These are phyloP conservation scores for Nitzschia putrida DNA, from an alignment of 108 stramenopile species.

Conservation along the genomic window DNA sequence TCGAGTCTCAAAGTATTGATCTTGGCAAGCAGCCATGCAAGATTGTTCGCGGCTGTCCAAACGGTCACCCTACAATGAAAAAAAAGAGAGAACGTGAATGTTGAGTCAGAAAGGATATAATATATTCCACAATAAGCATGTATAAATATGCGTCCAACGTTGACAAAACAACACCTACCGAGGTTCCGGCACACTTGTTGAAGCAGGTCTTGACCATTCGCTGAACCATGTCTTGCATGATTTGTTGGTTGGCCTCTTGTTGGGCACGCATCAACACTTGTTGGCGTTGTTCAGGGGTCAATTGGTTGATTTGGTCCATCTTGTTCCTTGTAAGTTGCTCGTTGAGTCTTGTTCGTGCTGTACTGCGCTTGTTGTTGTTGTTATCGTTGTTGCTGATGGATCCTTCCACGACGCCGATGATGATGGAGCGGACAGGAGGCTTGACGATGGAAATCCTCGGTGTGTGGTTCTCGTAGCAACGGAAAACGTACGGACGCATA, in stretches of 20 bases:
- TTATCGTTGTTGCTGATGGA: not conserved
- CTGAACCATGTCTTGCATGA: slow-evolving; percentile 83
- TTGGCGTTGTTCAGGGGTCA: slow-evolving; percentile 79
- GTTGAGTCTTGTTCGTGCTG: no score
- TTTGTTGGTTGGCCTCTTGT: slow-evolving; percentile 83
- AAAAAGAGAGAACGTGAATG: not conserved
- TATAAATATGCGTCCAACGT: not conserved
- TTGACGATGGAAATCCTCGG: no score
- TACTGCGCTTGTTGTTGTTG: not conserved
- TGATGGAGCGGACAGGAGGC: not conserved
- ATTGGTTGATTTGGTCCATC: slow-evolving; percentile 41
- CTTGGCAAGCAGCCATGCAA: slow-evolving; percentile 85
- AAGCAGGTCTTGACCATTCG: slow-evolving; percentile 76
- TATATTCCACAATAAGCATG: not conserved
- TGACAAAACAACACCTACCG: slow-evolving; percentile 47
- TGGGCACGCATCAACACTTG: slow-evolving; percentile 78
- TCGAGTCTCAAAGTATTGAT: slow-evolving; percentile 79
- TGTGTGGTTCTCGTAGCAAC: no score
- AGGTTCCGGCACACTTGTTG: slow-evolving; percentile 80
- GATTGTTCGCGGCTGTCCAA: slow-evolving; percentile 73
- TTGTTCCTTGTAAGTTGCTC: not conserved
- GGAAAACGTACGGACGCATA: no score
- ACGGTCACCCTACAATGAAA: slow-evolving; percentile 56
- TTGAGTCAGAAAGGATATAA: not conserved
- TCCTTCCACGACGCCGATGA: not conserved